phyloP scores from a whole-genome alignment of 495 filamentous ascomycete species.

The Hypomontagnella monticulosa region DNA sequence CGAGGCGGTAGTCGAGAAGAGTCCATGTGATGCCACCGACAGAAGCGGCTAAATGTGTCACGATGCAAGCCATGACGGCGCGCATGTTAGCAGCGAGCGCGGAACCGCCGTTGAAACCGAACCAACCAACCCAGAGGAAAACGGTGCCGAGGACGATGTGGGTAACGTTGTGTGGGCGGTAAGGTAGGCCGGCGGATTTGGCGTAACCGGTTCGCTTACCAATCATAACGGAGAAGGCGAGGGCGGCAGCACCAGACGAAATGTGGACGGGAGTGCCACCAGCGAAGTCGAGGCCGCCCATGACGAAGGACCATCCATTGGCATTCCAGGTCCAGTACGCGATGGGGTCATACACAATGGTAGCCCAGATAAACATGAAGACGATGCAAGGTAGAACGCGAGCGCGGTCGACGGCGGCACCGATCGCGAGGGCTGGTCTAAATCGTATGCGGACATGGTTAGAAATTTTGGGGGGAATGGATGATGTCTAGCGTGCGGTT shows the following conservation, averaged over 20 bases:
- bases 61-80: conserved; percentile 97
- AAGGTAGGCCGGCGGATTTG: conserved; percentile 77
- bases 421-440: conserved; percentile 80
- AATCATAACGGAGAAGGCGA: conserved; percentile 86
- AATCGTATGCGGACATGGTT: conserved; percentile 6
- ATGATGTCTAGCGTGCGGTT: neutral
- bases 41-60: conserved; percentile 90
- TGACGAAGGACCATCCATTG: conserved; percentile 76
- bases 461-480: conserved; percentile 4
- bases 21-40: conserved; percentile 91
- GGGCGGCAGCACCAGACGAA: conserved; percentile 77
- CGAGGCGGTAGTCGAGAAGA: conserved; percentile 91
- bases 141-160: conserved; percentile 95
- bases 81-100: conserved; percentile 96
- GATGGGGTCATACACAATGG: conserved; percentile 84
- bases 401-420: conserved; percentile 83
- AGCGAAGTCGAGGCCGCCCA: conserved; percentile 85
- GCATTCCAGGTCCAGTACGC: conserved; percentile 95
- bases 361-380: conserved; percentile 90
- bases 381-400: conserved; percentile 83
- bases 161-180: conserved; percentile 97
- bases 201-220: conserved; percentile 83
- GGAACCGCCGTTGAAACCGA: conserved; percentile 98
- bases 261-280: conserved; percentile 91
- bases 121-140: conserved; percentile 98